Evolutionary conservation across 305 asterid genomes (phyloP), one percentile per base, ranked within the genome.

Genomic region (Plantago coronopus): DNA sequence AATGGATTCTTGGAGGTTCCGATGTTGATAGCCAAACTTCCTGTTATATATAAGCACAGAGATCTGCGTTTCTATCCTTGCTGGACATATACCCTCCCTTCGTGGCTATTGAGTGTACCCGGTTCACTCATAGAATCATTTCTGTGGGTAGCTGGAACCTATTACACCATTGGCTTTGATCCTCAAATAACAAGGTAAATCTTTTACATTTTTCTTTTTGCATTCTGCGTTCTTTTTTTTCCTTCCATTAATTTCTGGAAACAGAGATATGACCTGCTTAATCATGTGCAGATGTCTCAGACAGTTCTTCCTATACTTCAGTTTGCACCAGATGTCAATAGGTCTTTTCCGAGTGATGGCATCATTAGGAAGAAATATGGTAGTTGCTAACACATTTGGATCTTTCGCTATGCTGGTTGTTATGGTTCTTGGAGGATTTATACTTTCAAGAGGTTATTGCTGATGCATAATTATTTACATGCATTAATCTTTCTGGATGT

Each of bases 1-100:
- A 86, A 86, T 64, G 95, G 95, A 54, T 86, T 86, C 61, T 71
- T 80, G 87, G 95, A 86, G 80, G 93, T 86, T 49, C 89, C 93
- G 1, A 83, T 86, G 89, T 71, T 83, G 77, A 80, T 86, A 61
- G 69, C 87, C 34, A 86, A 86, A 78, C 89, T 86, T 67, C 93
- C 95, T 17, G 81, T 86, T 70, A 74, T 86, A 70, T 86, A 83
- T 82, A 87, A 84, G 81, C 95, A 87, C 51, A 69, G 95, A 65
- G 94, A 87, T 72, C 64, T 84, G 38, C 84, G 56, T 21, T 80
- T 86, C 66, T 86, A 84, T 58, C 95, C 95, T 1, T 80, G 89
- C 72, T 86, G 95, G 95, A 69, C 72, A 38, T 86, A 72, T 66
- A 75, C 95, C 62, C 74, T 86, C 25, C 95, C 95, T 31, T 80